Evolutionary conservation across 257 asterid species (phyloP), one percentile per base, ranked within the genome.

Genomic region (Perilla frutescens): DNA sequence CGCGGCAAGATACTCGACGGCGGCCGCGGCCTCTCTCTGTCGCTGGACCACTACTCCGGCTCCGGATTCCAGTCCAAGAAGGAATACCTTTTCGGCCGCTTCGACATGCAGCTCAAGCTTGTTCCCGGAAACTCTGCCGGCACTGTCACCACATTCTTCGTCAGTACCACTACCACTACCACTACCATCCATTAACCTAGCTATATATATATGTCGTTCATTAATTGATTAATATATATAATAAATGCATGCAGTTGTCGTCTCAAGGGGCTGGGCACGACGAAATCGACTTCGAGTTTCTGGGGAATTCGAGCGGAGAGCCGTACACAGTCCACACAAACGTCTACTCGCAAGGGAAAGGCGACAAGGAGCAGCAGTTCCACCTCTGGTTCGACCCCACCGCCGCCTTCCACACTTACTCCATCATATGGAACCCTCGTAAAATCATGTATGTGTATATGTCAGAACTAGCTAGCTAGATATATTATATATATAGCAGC

Each of bases 351-450:
- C 70, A 75, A 34, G 89, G 87, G 2, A 85, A 84, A 77, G 85
- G 87, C 1, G 74, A 75, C 13, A 85, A 81, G 13, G 88, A 84
- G 73, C 82, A 84, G 44, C 84, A 82, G 14, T 84, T 84, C 76
- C 79, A 62, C 3, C 80, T 82, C 3, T 84, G 86, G 88, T 84
- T 84, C 73, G 81, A 81, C 29, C 89, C 89, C 6, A 75, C 89
- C 11, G 34, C 62, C n/a, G 74, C 72, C 32, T 82, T 78, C 78
- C 87, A 82, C 77, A 85, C 85, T 20, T 82, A 82, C 74, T 70
- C 90, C 3, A 81, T 85, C 36, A 74, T 83, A 48, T 86, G 90
- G 88, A 80, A 32, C 34, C 62, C 78, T 7, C 43, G 44, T 3
- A 69, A 69, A 29, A 74, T 74, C 66, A 54, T 64, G 77, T 72